Evolutionary conservation across 768 basidiomycete genomes (phyloP).

Genomic region (Trametes villosa): DNA sequence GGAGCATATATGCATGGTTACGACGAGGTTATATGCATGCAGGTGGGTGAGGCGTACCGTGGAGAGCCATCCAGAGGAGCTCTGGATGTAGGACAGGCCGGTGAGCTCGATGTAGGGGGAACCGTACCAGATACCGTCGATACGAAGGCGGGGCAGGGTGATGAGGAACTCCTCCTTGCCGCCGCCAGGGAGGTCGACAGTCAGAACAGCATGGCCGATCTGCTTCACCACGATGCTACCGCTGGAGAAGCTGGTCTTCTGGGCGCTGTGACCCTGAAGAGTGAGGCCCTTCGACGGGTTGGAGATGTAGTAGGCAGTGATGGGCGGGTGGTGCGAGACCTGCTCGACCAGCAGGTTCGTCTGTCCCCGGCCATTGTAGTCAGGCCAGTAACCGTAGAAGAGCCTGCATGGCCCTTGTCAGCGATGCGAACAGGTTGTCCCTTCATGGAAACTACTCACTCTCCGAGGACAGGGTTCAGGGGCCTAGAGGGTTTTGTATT

Average conservation of each 20-base stretch:
- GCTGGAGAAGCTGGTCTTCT: constrained; percentile 91
- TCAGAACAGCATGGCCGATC: constrained; percentile 90
- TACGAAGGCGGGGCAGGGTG: constrained; percentile 88
- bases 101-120: constrained; percentile 92
- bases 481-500: constrained; percentile 55
- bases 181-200: constrained; percentile 61
- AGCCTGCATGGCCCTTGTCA: constrained; percentile 47
- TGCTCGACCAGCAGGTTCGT: constrained; percentile 90
- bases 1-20: not conserved
- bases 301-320: constrained; percentile 86
- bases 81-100: constrained; percentile 80
- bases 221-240: constrained; percentile 89
- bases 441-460: constrained; percentile 52
- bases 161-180: constrained; percentile 78
- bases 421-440: not conserved
- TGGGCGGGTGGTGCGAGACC: constrained; percentile 94
- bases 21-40: not conserved
- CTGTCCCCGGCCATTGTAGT: constrained; percentile 68
- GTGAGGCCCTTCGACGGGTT: constrained; percentile 77
- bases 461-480: constrained; percentile 93
- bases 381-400: constrained; percentile 91
- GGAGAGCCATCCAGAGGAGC: constrained; percentile 61
- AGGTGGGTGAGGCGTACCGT: constrained; percentile 41
- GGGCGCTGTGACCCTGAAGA: constrained; percentile 87
- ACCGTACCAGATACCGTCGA: constrained; percentile 91